Evolutionary conservation across 371 early-diverging fungal species (phyloP), one percentile per base, ranked within the genome.

Genomic region (Entomophthora muscae): DNA sequence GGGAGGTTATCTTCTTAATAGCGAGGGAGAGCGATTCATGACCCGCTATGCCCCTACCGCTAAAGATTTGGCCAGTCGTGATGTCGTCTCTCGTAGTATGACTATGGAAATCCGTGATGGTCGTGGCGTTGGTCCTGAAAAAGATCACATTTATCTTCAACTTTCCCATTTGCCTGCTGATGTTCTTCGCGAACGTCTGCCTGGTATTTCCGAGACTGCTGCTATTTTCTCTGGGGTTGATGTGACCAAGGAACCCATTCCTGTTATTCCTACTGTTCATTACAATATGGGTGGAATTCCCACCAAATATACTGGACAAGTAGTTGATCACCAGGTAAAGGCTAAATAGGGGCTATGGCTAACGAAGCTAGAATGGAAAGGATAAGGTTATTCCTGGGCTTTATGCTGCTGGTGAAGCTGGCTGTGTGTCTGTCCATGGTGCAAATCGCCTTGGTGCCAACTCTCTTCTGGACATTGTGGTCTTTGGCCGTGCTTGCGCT

Each of bases 201-300:
- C 98, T 26, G 97, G 97, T 77, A 97, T 97, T 66, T 97, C 94
- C 7, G 96, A 97, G 76, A 95, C 95, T 24, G 95, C 96, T 32
- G 89, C 90, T 65, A 95, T 97, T 73, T 96, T 97, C 73, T 88
- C 95, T 58, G 94, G 94, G 74, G 97, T 97, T 57, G 95, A 97
- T 78, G 95, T 96, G 32, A 96, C 96, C 73, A 95, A 95, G 83
- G 95, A 96, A 72, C 95, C 98, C 53, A 97, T 97, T 72, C 98
- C 98, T n/a, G 97, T 97, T 54, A 77, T 97, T 63, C 98, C 98
- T 65, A 96, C 98, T 65, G 98, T 96, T 68, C 98, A 97, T 75
- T 97, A 96, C 85, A 97, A 96, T 82, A 96, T 96, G 96, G 98
- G 98, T 72, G 96, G 98, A 75, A 96, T 97, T 66, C 97, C 96